These are phyloP conservation scores for Auricularia auricula-judae DNA, from an alignment of 768 basidiomycete species.

Conservation along the genomic window DNA sequence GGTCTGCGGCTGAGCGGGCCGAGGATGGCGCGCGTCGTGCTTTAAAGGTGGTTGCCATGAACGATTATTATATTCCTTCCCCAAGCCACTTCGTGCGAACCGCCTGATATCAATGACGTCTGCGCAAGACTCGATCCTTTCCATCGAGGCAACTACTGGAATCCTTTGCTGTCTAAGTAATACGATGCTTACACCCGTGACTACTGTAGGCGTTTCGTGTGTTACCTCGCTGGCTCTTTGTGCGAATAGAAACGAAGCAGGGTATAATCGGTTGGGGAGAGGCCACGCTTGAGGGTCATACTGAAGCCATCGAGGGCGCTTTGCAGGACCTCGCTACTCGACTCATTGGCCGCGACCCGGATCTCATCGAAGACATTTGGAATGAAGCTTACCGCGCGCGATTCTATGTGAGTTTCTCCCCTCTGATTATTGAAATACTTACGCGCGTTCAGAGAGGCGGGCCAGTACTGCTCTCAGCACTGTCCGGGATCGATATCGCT, in stretches of 20 bases:
- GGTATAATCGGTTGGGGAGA: conserved; percentile 68
- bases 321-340: conserved; percentile 45
- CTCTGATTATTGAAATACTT: neutral
- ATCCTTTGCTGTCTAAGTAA: neutral
- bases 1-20: no score
- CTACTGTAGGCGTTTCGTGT: conserved; percentile 38
- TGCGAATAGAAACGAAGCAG: conserved; percentile 52
- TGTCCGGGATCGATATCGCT: conserved; percentile 57
- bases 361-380: conserved; percentile 65
- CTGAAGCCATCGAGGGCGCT: conserved; percentile 63
- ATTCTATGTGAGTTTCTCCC: conserved; percentile 40
- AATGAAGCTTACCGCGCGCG: conserved; percentile 53
- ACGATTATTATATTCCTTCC: no score
- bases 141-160: neutral
- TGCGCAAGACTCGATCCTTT: neutral
- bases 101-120: neutral
- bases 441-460: conserved; percentile 4
- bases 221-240: conserved; percentile 65
- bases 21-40: no score
- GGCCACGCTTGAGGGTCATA: conserved; percentile 59
- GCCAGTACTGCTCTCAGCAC: conserved; percentile 29
- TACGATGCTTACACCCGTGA: neutral
- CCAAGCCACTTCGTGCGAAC: no score
- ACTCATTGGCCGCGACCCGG: conserved; percentile 50
- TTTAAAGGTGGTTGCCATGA: no score